These are phyloP conservation scores for Suillus weaverae DNA, from an alignment of 768 basidiomycete genomes.

Conservation along the genomic window DNA sequence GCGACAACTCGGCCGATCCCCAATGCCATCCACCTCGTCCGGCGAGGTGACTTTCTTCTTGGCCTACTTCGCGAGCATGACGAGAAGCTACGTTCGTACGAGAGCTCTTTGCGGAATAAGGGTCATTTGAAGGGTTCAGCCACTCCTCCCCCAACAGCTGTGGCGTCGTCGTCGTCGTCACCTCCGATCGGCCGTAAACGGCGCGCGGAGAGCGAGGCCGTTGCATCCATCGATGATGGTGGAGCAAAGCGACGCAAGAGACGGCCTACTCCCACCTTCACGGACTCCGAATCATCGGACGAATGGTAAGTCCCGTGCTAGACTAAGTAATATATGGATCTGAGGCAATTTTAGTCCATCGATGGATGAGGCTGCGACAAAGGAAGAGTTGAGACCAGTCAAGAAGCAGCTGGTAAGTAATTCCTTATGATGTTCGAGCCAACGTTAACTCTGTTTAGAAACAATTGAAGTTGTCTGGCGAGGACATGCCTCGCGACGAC, in stretches of 20 bases:
- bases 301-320: slow-evolving; percentile 67
- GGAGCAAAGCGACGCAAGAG: slow-evolving; percentile 79
- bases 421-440: neutral
- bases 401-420: slow-evolving; percentile 87
- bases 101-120: slow-evolving; percentile 72
- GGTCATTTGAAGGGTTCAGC: slow-evolving; percentile 69
- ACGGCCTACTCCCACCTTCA: slow-evolving; percentile 94
- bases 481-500: slow-evolving; percentile 91
- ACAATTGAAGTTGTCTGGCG: slow-evolving; percentile 91
- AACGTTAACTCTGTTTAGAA: slow-evolving; percentile 52
- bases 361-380: slow-evolving; percentile 91
- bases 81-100: slow-evolving; percentile 88
- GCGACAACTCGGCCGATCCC: slow-evolving; percentile 85
- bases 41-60: slow-evolving; percentile 92
- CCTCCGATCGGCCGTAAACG: slow-evolving; percentile 51
- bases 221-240: slow-evolving; percentile 75
- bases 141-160: slow-evolving; percentile 73
- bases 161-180: slow-evolving; percentile 64
- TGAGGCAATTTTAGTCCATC: slow-evolving; percentile 61
- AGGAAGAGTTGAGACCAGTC: slow-evolving; percentile 93
- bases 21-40: slow-evolving; percentile 96
- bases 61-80: slow-evolving; percentile 83
- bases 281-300: slow-evolving; percentile 90
- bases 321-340: slow-evolving; percentile 3
- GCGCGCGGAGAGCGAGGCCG: slow-evolving; percentile 83